Percentiles rank a stretch among this genome's conserved stretches.
phyloP scores from a whole-genome alignment of 108 stramenopile species.

The Cyclotella choctawhatcheeana region DNA sequence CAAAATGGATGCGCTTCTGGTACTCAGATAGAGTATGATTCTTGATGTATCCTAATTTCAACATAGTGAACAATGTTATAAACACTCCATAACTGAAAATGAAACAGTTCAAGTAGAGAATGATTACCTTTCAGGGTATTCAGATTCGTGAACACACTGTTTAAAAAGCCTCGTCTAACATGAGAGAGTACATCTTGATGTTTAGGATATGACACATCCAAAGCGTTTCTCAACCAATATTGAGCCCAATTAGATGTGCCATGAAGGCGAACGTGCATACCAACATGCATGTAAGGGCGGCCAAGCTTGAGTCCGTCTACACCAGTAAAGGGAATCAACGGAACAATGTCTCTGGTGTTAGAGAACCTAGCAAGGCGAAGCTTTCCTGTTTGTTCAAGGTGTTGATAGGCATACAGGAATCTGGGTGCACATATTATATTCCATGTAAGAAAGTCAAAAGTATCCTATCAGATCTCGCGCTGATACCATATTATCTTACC shows the following conservation, averaged over 20 bases:
- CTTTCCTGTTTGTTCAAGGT: slow-evolving; percentile 30
- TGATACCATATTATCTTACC: not conserved
- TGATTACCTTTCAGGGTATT: slow-evolving; percentile 9
- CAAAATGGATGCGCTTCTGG: slow-evolving; percentile 19
- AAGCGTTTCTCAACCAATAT: slow-evolving; percentile 25
- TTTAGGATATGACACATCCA: slow-evolving; percentile 29
- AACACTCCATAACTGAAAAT: not conserved
- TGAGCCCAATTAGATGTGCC: slow-evolving; percentile 15
- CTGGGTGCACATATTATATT: not conserved
- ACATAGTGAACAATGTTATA: not conserved
- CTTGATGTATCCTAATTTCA: not conserved
- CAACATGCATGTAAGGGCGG: slow-evolving; percentile 19
- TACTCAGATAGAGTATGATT: slow-evolving; percentile 19
- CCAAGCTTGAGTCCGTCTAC: slow-evolving; percentile 16
- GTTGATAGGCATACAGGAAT: slow-evolving; percentile 19
- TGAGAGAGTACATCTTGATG: not conserved
- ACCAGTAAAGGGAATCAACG: slow-evolving; percentile 17
- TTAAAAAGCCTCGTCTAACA: slow-evolving; percentile 3
- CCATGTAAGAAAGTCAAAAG: too few relatives aligned
- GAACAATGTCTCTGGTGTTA: slow-evolving; percentile 18
- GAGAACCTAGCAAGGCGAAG: slow-evolving; percentile 21
- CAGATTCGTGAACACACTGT: slow-evolving; percentile 16
- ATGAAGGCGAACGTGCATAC: slow-evolving; percentile 24
- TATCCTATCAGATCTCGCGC: too few relatives aligned
- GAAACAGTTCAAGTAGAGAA: not conserved